phyloP scores from a whole-genome alignment of 1,284 basidiomycete genomes.

The Rhodotorula sp. region DNA sequence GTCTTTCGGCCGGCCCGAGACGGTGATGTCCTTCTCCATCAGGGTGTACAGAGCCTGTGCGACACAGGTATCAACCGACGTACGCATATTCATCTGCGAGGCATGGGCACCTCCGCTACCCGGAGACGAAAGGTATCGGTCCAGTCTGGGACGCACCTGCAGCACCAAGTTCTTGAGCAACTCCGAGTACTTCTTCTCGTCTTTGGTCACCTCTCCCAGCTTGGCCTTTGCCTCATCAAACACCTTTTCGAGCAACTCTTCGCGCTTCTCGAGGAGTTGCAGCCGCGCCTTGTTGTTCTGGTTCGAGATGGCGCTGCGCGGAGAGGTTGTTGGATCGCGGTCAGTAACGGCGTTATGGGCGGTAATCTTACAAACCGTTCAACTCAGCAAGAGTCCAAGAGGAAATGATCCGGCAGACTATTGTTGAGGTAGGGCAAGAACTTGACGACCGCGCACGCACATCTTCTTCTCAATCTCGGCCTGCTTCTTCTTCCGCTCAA shows the following conservation, averaged over 20 bases:
- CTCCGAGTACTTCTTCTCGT: slow-evolving; percentile 69
- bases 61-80: too few relatives aligned
- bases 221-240: slow-evolving; percentile 72
- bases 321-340: not conserved
- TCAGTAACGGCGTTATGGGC: too few relatives aligned
- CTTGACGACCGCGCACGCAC: slow-evolving; percentile 54
- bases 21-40: slow-evolving; percentile 65
- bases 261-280: slow-evolving; percentile 82
- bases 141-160: slow-evolving; percentile 57
- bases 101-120: too few relatives aligned
- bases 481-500: slow-evolving; percentile 91
- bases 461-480: slow-evolving; percentile 92
- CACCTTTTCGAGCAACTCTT: slow-evolving; percentile 86
- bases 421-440: not conserved
- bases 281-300: slow-evolving; percentile 94
- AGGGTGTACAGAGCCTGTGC: slow-evolving; percentile 59
- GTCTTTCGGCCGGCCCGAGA: slow-evolving; percentile 66
- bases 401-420: not conserved
- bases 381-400: not conserved
- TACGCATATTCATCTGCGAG: too few relatives aligned
- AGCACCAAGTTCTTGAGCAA: slow-evolving; percentile 77
- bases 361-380: too few relatives aligned
- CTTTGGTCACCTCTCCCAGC: slow-evolving; percentile 64
- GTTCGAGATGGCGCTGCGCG: slow-evolving; percentile 83
- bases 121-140: too few relatives aligned